Conservation (phyloP, 202 grass and related monocot species). For the Zoysia matrella region DNA sequence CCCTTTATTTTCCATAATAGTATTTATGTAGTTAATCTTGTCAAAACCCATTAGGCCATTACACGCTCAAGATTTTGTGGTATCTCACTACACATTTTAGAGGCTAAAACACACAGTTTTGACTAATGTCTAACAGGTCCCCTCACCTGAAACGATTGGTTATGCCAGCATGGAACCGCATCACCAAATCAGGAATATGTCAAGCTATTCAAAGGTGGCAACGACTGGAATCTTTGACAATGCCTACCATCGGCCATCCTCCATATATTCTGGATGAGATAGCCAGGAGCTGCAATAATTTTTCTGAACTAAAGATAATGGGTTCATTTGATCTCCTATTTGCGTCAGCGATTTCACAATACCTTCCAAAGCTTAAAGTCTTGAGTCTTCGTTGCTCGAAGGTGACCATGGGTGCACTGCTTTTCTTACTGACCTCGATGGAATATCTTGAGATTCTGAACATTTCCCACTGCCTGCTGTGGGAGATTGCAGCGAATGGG, state of each 20-base stretch:
- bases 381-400: slow-evolving; percentile 91
- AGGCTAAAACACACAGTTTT: slow-evolving; percentile 18
- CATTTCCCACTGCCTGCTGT: slow-evolving; percentile 87
- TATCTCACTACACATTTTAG: slow-evolving; percentile 20
- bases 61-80: slow-evolving; percentile 1
- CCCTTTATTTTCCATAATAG: slow-evolving; percentile 1
- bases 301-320: slow-evolving; percentile 94
- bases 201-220: slow-evolving; percentile 78
- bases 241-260: slow-evolving; percentile 76
- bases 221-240: slow-evolving; percentile 83
- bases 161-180: slow-evolving; percentile 98
- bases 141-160: slow-evolving; percentile 78
- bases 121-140: slow-evolving; percentile 59
- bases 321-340: slow-evolving; percentile 70
- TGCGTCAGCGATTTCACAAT: slow-evolving; percentile 52
- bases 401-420: slow-evolving; percentile 66
- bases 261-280: slow-evolving; percentile 92
- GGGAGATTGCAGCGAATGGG: slow-evolving; percentile 43
- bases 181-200: slow-evolving; percentile 70
- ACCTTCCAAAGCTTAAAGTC: slow-evolving; percentile 87
- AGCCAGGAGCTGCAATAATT: slow-evolving; percentile 78
- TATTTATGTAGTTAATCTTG: slow-evolving; percentile 9
- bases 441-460: slow-evolving; percentile 87
- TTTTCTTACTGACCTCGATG: slow-evolving; percentile 58
- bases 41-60: slow-evolving; percentile 9